A percentile compares a stretch with the other conserved stretches of the same genome.
Conservation (phyloP, 495 filamentous ascomycete species). For the Penicillium steckii region DNA sequence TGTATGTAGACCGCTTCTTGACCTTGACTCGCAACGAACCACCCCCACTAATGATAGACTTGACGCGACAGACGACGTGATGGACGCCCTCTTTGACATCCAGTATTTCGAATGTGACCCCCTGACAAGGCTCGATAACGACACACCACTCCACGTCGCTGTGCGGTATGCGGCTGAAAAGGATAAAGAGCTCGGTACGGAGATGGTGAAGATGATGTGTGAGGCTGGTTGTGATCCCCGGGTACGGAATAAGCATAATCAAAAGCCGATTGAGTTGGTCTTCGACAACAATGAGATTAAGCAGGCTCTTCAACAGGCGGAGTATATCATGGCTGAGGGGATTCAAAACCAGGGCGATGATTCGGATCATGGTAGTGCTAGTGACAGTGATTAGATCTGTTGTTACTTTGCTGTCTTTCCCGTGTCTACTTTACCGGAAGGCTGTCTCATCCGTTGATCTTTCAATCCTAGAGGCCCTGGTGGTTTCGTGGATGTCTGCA, state of each 20-base stretch:
- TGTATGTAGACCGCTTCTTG: conserved; percentile 54
- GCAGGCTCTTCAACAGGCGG: conserved; percentile 68
- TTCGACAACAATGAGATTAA: conserved; percentile 64
- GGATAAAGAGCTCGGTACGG: conserved; percentile 61
- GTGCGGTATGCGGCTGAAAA: conserved; percentile 78
- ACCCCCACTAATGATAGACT: background rate
- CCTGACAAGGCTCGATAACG: conserved; percentile 71
- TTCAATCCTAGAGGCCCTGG: background rate
- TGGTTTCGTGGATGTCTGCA: background rate
- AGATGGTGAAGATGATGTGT: conserved; percentile 83
- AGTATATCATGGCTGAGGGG: conserved; percentile 60
- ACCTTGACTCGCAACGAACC: background rate
- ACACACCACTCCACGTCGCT: conserved; percentile 88
- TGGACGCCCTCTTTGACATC: conserved; percentile 92
- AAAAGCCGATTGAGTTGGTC: conserved; percentile 42
- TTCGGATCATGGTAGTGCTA: conserved; percentile 35
- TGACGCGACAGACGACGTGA: conserved; percentile 66
- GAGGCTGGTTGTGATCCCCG: conserved; percentile 84
- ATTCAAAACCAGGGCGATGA: conserved; percentile 34
- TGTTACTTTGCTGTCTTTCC: background rate
- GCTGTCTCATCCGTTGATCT: background rate
- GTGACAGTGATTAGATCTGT: conserved; percentile 39
- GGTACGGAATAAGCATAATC: conserved; percentile 46
- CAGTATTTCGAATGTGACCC: conserved; percentile 94
- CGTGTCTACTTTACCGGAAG: background rate